Evolutionary conservation across 306 rosid genomes (phyloP).

Genomic region (Luffa aegyptiaca): DNA sequence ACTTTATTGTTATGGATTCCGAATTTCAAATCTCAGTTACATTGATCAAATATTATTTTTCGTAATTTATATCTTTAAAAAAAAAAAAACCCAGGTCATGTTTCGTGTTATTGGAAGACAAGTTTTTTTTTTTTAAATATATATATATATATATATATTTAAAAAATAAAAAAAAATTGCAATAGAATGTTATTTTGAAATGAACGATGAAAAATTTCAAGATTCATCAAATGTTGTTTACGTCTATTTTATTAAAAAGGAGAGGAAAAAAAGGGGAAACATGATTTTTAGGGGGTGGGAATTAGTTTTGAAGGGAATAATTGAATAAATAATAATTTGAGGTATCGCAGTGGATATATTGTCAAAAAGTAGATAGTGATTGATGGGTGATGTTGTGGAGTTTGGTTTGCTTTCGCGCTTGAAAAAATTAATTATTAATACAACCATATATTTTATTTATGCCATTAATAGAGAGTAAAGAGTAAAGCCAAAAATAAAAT

Average conservation of each 20-base stretch:
- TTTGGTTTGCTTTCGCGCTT: neutral
- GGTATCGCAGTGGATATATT: neutral
- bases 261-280: no score
- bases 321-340: neutral
- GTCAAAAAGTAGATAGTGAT: neutral
- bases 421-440: neutral
- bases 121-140: no score
- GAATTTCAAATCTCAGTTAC: no score
- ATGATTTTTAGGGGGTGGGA: neutral
- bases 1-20: no score
- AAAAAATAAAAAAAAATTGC: no score
- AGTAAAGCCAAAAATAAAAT: neutral
- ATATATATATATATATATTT: no score
- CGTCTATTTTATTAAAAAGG: no score
- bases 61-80: no score
- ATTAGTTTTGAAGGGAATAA: neutral
- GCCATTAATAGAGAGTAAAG: neutral
- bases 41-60: no score
- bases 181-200: neutral
- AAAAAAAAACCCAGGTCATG: no score
- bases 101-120: no score
- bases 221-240: neutral
- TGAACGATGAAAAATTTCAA: neutral
- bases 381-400: neutral
- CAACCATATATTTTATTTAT: neutral